These are phyloP conservation scores for Yarrowia divulgata DNA, from an alignment of 805 yeast genomes.

Conservation along the genomic window DNA sequence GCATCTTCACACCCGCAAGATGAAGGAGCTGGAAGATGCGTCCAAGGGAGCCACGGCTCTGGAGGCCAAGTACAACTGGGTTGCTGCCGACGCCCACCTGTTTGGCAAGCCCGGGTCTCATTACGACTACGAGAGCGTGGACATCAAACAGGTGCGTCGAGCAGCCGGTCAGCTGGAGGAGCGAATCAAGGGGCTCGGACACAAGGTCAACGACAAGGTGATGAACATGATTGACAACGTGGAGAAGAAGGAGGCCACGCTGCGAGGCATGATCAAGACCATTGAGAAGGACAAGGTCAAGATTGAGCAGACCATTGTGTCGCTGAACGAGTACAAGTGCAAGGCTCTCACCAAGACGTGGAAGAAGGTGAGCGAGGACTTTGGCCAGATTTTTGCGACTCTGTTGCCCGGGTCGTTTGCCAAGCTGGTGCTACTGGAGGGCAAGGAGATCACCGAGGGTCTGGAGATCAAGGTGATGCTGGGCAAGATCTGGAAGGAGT, in stretches of 20 bases:
- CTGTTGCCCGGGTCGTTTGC: conserved; percentile 90
- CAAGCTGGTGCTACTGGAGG: conserved; percentile 80
- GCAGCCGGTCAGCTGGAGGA: conserved; percentile 64
- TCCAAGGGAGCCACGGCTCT: conserved; percentile 46
- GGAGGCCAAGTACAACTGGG: conserved; percentile 71
- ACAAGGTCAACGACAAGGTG: conserved; percentile 83
- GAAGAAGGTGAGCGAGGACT: conserved; percentile 84
- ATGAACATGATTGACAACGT: conserved; percentile 92
- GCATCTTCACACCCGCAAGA: conserved; percentile 47
- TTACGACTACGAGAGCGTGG: conserved; percentile 47
- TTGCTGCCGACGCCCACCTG: conserved; percentile 63
- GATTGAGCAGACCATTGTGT: conserved; percentile 84
- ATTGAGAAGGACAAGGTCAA: conserved; percentile 88
- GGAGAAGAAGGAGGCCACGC: conserved; percentile 80
- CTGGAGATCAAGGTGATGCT: conserved; percentile 87
- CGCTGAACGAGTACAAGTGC: conserved; percentile 83
- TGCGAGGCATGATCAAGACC: conserved; percentile 81
- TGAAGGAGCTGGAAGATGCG: conserved; percentile 45
- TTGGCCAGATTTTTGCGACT: conserved; percentile 89
- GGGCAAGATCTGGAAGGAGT: conserved; percentile 95
- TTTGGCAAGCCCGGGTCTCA: conserved; percentile 50
- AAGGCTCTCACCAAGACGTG: conserved; percentile 84
- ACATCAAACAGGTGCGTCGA: conserved; percentile 64
- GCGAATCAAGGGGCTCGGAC: conserved; percentile 70
- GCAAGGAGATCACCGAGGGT: conserved; percentile 86